Conservation (phyloP, 75 land plant genomes). For the Sequoia sempervirens region DNA sequence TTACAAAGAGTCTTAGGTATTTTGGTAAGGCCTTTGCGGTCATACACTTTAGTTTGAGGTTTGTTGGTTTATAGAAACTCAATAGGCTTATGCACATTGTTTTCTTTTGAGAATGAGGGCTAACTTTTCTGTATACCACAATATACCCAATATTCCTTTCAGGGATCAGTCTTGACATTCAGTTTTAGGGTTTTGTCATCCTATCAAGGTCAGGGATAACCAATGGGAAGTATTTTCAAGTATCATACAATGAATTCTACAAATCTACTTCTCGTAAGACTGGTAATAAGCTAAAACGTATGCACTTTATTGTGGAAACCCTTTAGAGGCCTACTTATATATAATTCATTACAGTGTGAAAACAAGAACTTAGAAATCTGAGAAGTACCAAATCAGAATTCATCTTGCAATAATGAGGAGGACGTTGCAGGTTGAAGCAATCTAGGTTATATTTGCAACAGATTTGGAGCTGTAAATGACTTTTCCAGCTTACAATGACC, state of each 20-base stretch:
- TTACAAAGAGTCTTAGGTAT: not conserved
- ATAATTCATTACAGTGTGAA: not conserved
- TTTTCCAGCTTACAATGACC: not conserved
- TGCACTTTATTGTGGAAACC: not conserved
- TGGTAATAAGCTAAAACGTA: not conserved
- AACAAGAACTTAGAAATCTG: not conserved
- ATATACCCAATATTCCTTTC: not conserved
- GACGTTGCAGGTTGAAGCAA: not conserved
- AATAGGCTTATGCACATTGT: not conserved
- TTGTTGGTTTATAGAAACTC: not conserved
- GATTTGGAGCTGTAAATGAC: not conserved
- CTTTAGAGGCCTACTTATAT: not conserved
- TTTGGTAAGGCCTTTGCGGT: not conserved
- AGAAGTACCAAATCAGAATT: not conserved
- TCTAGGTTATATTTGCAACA: not conserved
- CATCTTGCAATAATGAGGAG: not conserved
- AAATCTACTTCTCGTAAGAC: not conserved
- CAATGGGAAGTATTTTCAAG: not conserved
- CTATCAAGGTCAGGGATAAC: not conserved
- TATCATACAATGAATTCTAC: not conserved
- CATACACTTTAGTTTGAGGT: too few species aligned
- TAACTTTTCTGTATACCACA: not conserved
- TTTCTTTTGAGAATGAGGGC: not conserved
- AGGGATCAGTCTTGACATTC: not conserved
- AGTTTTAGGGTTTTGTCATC: not conserved